Evolutionary conservation across 2,329 filamentous ascomycete genomes (phyloP).

Genomic region (Lasiodiplodia sp.): DNA sequence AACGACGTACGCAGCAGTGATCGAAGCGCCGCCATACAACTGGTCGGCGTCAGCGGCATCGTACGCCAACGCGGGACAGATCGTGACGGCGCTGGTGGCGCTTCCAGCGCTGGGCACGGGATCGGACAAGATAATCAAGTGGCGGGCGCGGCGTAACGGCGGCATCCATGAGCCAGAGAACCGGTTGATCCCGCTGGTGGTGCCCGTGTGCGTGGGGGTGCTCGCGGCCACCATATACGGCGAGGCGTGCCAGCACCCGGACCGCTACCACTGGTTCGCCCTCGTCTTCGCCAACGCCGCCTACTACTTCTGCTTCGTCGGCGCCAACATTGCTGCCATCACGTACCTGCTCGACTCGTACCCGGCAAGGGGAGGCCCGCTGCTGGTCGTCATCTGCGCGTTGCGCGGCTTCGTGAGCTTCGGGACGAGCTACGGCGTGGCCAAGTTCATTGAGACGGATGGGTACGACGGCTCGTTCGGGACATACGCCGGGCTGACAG

Average conservation of each 20-base stretch:
- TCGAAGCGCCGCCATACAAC: constrained; percentile 47
- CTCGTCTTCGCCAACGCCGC: constrained; percentile 41
- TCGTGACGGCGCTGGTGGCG: constrained; percentile 47
- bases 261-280: constrained; percentile 46
- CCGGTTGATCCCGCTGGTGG: constrained; percentile 45
- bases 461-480: constrained; percentile 46
- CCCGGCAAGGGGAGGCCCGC: constrained; percentile 50
- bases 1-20: constrained; percentile 50
- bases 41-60: constrained; percentile 46
- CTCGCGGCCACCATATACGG: constrained; percentile 51
- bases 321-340: constrained; percentile 55
- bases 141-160: constrained; percentile 44
- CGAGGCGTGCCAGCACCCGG: constrained; percentile 43
- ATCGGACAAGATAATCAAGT: constrained; percentile 48
- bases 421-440: constrained; percentile 50
- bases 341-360: constrained; percentile 56
- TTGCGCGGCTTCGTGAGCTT: constrained; percentile 57
- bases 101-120: constrained; percentile 51
- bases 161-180: constrained; percentile 54
- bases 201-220: constrained; percentile 50
- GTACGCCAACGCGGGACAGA: constrained; percentile 52
- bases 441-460: constrained; percentile 40
- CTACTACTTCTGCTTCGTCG: constrained; percentile 50
- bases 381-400: constrained; percentile 56
- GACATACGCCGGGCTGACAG: constrained; percentile 42